Evolutionary conservation across 805 yeast species (phyloP).

Genomic region (Wickerhamomyces silvicola): DNA sequence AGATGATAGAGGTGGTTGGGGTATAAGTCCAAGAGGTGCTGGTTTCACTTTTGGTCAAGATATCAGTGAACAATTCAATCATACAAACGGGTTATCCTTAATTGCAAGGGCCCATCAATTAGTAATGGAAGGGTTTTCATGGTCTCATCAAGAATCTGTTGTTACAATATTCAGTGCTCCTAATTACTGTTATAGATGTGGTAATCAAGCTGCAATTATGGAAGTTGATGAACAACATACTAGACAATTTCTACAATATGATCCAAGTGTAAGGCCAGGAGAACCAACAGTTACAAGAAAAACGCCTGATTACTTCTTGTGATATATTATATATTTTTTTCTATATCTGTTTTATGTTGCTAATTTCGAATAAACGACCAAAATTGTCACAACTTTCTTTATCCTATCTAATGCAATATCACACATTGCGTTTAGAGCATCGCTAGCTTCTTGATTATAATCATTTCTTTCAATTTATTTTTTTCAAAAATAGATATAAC

Average conservation of each 20-base stretch:
- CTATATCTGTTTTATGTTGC: conserved; percentile 1
- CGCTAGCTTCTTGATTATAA: conserved; percentile 46
- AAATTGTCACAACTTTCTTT: no score
- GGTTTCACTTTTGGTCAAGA: conserved; percentile 98
- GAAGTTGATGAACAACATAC: conserved; percentile 93
- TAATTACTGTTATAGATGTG: conserved; percentile 95
- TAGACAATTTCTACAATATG: conserved; percentile 90
- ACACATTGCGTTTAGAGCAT: conserved; percentile 84
- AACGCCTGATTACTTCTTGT: conserved; percentile 94
- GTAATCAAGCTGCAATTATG: conserved; percentile 97
- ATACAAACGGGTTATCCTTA: conserved; percentile 74
- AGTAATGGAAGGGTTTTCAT: conserved; percentile 95
- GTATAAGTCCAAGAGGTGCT: conserved; percentile 96
- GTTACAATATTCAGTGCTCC: conserved; percentile 95
- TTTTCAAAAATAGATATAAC: conserved; percentile 57
- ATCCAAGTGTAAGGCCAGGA: conserved; percentile 94
- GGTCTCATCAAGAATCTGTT: conserved; percentile 92
- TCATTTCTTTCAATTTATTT: conserved; percentile 55
- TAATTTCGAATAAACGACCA: no score
- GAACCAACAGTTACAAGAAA: conserved; percentile 96
- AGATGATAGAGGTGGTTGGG: conserved; percentile 98
- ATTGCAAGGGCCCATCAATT: conserved; percentile 95
- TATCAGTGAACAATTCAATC: conserved; percentile 89
- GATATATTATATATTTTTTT: no score
- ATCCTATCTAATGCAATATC: conserved; percentile 83